phyloP scores from a whole-genome alignment of 179 eudicot species.

The Beta lomatogona region DNA sequence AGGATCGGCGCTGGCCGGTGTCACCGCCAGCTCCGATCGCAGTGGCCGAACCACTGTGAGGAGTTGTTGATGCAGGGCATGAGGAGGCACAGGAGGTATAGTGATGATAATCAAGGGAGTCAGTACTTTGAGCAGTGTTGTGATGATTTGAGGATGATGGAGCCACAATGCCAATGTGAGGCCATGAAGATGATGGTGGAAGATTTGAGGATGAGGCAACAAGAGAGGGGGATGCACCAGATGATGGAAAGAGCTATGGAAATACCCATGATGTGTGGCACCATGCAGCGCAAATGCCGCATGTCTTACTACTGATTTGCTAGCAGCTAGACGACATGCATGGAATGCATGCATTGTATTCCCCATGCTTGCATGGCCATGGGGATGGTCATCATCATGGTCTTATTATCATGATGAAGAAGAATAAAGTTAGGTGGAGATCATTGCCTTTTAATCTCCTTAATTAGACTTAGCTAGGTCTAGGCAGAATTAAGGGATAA shows the following conservation, averaged over 20 bases:
- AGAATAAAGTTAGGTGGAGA: not conserved
- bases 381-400: not conserved
- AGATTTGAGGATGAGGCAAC: not conserved
- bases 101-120: not conserved
- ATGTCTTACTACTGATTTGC: slow-evolving; percentile 21
- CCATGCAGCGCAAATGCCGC: slow-evolving; percentile 17
- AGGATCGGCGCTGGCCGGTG: not conserved
- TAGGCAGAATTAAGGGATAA: not conserved
- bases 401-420: slow-evolving; percentile 11
- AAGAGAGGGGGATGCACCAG: not conserved
- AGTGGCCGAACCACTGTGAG: slow-evolving; percentile 21
- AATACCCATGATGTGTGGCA: slow-evolving; percentile 33
- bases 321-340: not conserved
- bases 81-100: not conserved
- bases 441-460: not conserved
- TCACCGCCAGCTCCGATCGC: not conserved
- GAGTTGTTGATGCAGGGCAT: slow-evolving; percentile 7
- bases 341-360: not conserved
- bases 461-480: not conserved
- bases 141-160: slow-evolving; percentile 24
- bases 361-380: not conserved
- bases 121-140: slow-evolving; percentile 20
- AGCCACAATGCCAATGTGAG: slow-evolving; percentile 27
- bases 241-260: slow-evolving; percentile 30
- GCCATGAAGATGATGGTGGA: slow-evolving; percentile 33